Evolutionary conservation across 805 yeast genomes (phyloP).

Genomic region (Candida stauntonica): DNA sequence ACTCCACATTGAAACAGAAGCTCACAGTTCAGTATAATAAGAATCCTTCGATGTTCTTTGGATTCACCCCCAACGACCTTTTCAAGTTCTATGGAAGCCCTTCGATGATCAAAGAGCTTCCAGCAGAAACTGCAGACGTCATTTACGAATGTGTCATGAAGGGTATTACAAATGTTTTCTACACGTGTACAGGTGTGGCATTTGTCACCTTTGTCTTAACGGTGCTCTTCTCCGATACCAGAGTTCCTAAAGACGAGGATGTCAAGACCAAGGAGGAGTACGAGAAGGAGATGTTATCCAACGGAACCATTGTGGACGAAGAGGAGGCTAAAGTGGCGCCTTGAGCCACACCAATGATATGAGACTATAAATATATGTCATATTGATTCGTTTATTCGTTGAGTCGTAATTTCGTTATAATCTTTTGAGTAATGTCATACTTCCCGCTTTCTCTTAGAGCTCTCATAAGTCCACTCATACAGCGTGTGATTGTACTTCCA

Average conservation of each 20-base stretch:
- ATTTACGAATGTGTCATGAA: constrained; percentile 28
- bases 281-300: constrained; percentile 2
- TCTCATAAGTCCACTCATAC: constrained; percentile 11
- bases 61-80: constrained; percentile 1
- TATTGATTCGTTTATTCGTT: too few relatives aligned
- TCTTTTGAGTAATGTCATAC: neutral
- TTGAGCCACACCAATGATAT: too few relatives aligned
- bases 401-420: too few relatives aligned
- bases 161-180: constrained; percentile 37
- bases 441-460: neutral
- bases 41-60: constrained; percentile 3
- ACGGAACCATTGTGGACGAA: too few relatives aligned
- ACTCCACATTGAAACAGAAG: constrained; percentile 19
- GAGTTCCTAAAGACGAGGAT: constrained; percentile 32
- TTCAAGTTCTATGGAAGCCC: constrained; percentile 6
- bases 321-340: too few relatives aligned
- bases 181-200: constrained; percentile 36
- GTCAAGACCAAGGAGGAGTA: constrained; percentile 8
- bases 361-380: too few relatives aligned
- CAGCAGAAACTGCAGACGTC: constrained; percentile 6
- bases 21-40: neutral
- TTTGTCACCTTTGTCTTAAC: constrained; percentile 29
- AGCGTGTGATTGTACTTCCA: constrained; percentile 10
- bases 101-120: neutral
- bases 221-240: constrained; percentile 37